phyloP scores from a whole-genome alignment of 768 basidiomycete genomes.

The Hydnomerulius pinastri region DNA sequence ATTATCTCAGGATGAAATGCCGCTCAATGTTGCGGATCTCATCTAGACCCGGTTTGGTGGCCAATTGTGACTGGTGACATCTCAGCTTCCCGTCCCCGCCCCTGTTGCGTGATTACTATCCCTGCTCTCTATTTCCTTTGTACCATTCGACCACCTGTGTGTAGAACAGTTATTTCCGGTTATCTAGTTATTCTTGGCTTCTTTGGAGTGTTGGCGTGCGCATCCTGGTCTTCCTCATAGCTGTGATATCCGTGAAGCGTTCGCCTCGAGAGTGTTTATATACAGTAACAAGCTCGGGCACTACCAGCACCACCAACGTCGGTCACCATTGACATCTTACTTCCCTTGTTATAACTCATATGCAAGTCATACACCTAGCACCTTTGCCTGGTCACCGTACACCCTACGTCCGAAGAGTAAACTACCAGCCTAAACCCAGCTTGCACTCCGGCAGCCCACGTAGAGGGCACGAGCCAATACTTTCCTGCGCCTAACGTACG shows the following conservation, averaged over 20 bases:
- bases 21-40: slow-evolving; percentile 95
- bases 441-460: slow-evolving; percentile 61
- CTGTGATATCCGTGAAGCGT: too few species aligned
- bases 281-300: too few species aligned
- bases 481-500: slow-evolving; percentile 54
- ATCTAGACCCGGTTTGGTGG: slow-evolving; percentile 52
- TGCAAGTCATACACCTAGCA: neutral
- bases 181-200: neutral
- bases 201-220: too few species aligned
- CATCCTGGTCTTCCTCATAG: too few species aligned
- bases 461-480: slow-evolving; percentile 76
- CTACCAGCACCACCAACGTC: too few species aligned
- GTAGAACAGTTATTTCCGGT: too few species aligned
- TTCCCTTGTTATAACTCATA: too few species aligned
- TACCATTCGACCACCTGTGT: too few species aligned
- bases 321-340: too few species aligned
- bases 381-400: slow-evolving; percentile 16
- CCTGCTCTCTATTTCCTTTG: slow-evolving; percentile 4
- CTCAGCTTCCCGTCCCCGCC: slow-evolving; percentile 1
- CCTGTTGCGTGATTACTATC: slow-evolving; percentile 3
- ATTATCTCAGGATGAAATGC: slow-evolving; percentile 88
- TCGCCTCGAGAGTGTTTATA: too few species aligned
- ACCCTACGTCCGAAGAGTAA: slow-evolving; percentile 48
- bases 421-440: slow-evolving; percentile 61
- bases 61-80: slow-evolving; percentile 5